Percentiles rank a stretch among this genome's conserved stretches.
These are phyloP conservation scores for Monilinia aucupariae DNA, from an alignment of 2,329 filamentous ascomycete genomes.

Conservation along the genomic window DNA sequence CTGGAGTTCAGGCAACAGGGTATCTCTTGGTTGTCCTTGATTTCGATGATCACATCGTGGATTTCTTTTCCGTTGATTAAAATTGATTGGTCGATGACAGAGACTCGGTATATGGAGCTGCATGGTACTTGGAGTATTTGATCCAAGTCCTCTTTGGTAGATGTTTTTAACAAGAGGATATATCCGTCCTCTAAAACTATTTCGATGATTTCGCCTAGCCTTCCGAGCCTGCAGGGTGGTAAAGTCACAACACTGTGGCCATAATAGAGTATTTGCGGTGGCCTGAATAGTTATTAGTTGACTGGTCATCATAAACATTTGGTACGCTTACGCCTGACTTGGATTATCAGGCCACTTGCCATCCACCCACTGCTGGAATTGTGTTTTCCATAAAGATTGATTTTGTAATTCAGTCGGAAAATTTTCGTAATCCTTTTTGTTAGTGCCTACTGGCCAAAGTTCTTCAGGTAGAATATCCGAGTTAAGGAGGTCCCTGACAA, in stretches of 20 bases:
- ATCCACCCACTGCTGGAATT: conserved; percentile 28
- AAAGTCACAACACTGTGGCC: conserved; percentile 6
- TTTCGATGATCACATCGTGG: not conserved
- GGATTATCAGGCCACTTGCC: conserved; percentile 6
- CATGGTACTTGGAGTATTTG: conserved; percentile 18
- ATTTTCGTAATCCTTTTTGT: conserved; percentile 16
- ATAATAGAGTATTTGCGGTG: conserved; percentile 14
- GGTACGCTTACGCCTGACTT: not conserved
- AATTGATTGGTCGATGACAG: not conserved
- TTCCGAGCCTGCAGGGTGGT: conserved; percentile 8
- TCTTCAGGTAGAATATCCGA: conserved; percentile 16
- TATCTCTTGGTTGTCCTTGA: not conserved
- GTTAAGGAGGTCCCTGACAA: conserved; percentile 23
- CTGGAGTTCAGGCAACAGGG: conserved; percentile 7
- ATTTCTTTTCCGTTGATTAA: not conserved
- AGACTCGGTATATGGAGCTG: conserved; percentile 1
- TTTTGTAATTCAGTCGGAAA: conserved; percentile 26
- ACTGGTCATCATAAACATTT: not conserved
- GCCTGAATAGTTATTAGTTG: conserved; percentile 6
- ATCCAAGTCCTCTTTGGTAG: conserved; percentile 12
- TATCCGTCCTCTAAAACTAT: conserved; percentile 10
- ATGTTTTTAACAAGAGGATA: conserved; percentile 13
- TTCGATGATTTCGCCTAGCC: not conserved
- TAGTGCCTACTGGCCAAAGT: conserved; percentile 26
- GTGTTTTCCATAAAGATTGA: conserved; percentile 23